A percentile compares a stretch with the other conserved stretches of the same genome.
phyloP scores from a whole-genome alignment of 768 basidiomycete species.

The Suillus fuscotomentosus region DNA sequence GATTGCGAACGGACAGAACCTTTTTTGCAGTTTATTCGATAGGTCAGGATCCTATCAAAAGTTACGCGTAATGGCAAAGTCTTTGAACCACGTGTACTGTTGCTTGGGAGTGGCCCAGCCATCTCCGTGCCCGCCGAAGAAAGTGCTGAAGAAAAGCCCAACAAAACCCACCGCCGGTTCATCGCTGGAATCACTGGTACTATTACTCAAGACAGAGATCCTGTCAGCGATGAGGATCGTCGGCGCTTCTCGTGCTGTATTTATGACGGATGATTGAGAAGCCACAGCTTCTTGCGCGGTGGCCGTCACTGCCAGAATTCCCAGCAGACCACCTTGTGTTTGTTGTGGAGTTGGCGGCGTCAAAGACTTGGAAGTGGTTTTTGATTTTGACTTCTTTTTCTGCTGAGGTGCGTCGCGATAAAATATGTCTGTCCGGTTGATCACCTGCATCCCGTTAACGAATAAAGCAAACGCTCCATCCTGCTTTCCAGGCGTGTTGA shows the following conservation, averaged over 20 bases:
- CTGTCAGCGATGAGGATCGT: not conserved
- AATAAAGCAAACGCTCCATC: constrained; percentile 65
- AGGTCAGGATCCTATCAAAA: constrained; percentile 11
- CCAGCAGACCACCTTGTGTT: not conserved
- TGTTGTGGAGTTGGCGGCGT: not conserved
- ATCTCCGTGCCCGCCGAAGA: constrained; percentile 74
- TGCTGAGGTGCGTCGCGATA: constrained; percentile 48
- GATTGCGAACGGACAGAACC: not conserved
- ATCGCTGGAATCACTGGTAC: not conserved
- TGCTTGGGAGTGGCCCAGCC: constrained; percentile 69
- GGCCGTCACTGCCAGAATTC: not conserved
- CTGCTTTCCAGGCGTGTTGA: constrained; percentile 73
- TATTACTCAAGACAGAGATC: not conserved
- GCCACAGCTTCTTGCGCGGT: not conserved
- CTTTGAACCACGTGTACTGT: constrained; percentile 77
- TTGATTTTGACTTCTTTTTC: not conserved
- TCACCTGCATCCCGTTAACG: constrained; percentile 57
- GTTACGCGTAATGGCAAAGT: constrained; percentile 48
- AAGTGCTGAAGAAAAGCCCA: constrained; percentile 79
- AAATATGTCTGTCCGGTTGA: constrained; percentile 56
- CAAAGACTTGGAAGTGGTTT: not conserved
- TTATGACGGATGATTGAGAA: not conserved
- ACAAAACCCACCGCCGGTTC: constrained; percentile 37
- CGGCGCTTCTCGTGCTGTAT: not conserved
- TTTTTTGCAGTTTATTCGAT: not conserved